A percentile compares a stretch with the other conserved stretches of the same genome.
phyloP scores from a whole-genome alignment of 78 protist genomes.

The Bigelowiella natans region DNA sequence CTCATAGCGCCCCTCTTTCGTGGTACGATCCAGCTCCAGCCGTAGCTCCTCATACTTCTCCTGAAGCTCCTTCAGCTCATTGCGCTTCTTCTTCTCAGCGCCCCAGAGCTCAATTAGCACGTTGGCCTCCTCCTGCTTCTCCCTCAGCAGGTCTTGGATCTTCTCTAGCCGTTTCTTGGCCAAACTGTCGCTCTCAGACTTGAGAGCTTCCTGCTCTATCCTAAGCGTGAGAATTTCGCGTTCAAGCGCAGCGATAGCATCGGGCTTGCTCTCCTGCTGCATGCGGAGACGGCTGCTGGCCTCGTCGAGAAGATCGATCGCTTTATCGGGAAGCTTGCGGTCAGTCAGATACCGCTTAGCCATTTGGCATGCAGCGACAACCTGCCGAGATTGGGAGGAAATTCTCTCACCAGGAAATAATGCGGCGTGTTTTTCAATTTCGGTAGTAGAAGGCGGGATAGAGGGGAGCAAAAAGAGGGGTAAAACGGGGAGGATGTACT shows the following conservation, averaged over 20 bases:
- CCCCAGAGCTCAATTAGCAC: not conserved
- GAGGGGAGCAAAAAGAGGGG: too few relatives aligned
- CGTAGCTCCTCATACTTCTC: not conserved
- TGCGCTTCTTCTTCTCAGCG: not conserved
- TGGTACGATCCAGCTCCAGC: not conserved
- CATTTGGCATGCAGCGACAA: slow-evolving; percentile 80
- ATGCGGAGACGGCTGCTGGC: not conserved
- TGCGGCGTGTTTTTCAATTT: too few relatives aligned
- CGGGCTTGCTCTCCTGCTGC: not conserved
- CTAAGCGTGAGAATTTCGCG: not conserved
- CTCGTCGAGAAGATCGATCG: slow-evolving; percentile 83
- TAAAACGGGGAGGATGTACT: too few relatives aligned
- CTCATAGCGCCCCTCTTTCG: not conserved
- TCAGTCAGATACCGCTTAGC: slow-evolving; percentile 77
- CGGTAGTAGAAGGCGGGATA: too few relatives aligned
- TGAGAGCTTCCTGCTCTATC: slow-evolving; percentile 33
- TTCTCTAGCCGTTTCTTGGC: slow-evolving; percentile 38
- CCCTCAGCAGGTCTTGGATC: not conserved
- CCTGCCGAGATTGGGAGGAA: too few relatives aligned
- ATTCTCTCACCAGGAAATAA: too few relatives aligned
- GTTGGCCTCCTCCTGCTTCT: not conserved
- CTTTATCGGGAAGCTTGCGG: slow-evolving; percentile 94
- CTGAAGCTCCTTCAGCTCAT: not conserved
- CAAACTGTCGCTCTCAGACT: slow-evolving; percentile 57
- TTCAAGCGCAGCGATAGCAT: not conserved